A percentile compares a stretch with the other conserved stretches of the same genome.
Evolutionary conservation across 768 basidiomycete species (phyloP).

Genomic region (Megacollybia marginata): DNA sequence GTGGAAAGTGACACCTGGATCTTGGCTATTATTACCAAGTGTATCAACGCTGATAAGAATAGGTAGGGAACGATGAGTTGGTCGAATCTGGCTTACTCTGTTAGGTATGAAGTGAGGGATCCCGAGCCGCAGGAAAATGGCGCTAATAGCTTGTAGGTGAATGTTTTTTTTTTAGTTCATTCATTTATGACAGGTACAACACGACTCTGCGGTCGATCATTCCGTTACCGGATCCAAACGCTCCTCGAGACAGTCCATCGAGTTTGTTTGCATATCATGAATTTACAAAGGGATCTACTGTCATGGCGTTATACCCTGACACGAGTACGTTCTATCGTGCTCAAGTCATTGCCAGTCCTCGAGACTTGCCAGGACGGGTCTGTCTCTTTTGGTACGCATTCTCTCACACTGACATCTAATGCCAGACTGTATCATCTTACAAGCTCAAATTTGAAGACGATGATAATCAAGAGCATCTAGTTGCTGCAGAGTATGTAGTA

Average conservation of each 20-base stretch:
- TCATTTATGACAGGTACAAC: slow-evolving; percentile 46
- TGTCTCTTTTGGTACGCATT: slow-evolving; percentile 7
- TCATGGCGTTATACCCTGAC: slow-evolving; percentile 86
- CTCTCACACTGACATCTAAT: background rate
- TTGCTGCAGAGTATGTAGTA: slow-evolving; percentile 75
- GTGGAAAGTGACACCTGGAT: slow-evolving; percentile 69
- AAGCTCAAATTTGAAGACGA: slow-evolving; percentile 87
- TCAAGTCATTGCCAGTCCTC: slow-evolving; percentile 69
- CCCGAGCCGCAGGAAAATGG: slow-evolving; percentile 79
- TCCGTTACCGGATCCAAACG: slow-evolving; percentile 70
- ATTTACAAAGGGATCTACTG: slow-evolving; percentile 63
- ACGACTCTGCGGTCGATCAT: slow-evolving; percentile 68
- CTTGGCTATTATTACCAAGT: slow-evolving; percentile 65
- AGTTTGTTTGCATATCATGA: slow-evolving; percentile 67
- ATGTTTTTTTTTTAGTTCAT: slow-evolving; percentile 1
- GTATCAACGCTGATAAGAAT: slow-evolving; percentile 66
- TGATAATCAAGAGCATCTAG: slow-evolving; percentile 73
- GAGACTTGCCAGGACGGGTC: slow-evolving; percentile 29
- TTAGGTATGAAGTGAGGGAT: slow-evolving; percentile 81
- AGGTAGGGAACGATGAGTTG: slow-evolving; percentile 28
- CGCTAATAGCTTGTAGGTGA: slow-evolving; percentile 45
- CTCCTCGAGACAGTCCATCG: slow-evolving; percentile 46
- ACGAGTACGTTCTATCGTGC: slow-evolving; percentile 90
- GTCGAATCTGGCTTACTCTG: background rate
- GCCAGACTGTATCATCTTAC: slow-evolving; percentile 33